Evolutionary conservation across 495 filamentous ascomycete species (phyloP), one percentile per base, ranked within the genome.

Genomic region (Daldinia loculata): DNA sequence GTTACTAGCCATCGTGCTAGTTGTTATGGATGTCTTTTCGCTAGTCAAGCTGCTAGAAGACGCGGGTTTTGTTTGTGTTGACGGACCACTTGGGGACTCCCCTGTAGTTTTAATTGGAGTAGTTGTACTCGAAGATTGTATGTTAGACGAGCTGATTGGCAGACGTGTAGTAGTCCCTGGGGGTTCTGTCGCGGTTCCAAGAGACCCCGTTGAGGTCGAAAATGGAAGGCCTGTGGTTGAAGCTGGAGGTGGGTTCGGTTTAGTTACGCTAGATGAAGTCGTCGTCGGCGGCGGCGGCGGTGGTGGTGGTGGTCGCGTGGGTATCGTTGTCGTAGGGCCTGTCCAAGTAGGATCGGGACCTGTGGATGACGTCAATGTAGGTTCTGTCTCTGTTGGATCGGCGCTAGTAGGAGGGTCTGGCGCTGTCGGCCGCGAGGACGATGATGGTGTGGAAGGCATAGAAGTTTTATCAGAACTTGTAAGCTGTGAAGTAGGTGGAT

Each of bases 41-140:
- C 36, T 61, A 41, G 15, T 56, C 22, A 41, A 65, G 9, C 29
- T 39, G 29, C 67, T 59, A 0, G 61, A 30, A 60, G 36, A 26
- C 15, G 19, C 0, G 11, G 27, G 27, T 24, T 45, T 19, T 26
- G 27, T 14, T 9, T 48, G 27, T 52, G 56, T 41, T 48, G 22
- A 32, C 15, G 45, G 14, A 29, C 7, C 12, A 30, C 3, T 11
- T 3, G 60, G n/a, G 29, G 34, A 14, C 14, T 9, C 27, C 9
- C 22, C 15, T 3, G 24, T 19, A 27, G 38, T 61, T 39, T 57
- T 41, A 39, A 4, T 26, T 22, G 32, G 3, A n/a, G 30, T 51
- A 48, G 1, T 65, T 43, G 11, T 53, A 51, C 66, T 63, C 30
- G 43, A 27, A 15, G 26, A 17, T 17, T 26, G n/a, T 7, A 38